A percentile compares a stretch with the other conserved stretches of the same genome.
Evolutionary conservation across 371 early-diverging fungal species (phyloP).

Genomic region (Neoconidiobolus thromboides): DNA sequence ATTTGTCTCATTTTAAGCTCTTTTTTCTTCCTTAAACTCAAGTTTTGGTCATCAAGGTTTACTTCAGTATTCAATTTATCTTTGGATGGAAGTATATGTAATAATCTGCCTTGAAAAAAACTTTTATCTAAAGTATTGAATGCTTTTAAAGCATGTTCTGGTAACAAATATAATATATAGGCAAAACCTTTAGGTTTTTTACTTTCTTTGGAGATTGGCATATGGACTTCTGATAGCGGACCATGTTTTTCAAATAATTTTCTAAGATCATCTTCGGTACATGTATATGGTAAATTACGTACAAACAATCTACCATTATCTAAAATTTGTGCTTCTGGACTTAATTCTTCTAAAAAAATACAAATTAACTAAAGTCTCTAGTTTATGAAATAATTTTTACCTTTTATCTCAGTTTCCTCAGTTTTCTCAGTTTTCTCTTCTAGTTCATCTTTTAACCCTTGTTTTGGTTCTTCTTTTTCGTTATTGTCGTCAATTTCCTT

Average conservation of each 20-base stretch:
- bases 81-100: slow-evolving; percentile 69
- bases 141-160: slow-evolving; percentile 85
- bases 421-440: slow-evolving; percentile 13
- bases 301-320: slow-evolving; percentile 91
- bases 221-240: slow-evolving; percentile 77
- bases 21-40: slow-evolving; percentile 56
- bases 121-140: slow-evolving; percentile 55
- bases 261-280: slow-evolving; percentile 70
- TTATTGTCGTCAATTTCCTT: background rate
- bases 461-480: background rate
- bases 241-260: slow-evolving; percentile 64
- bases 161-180: slow-evolving; percentile 65
- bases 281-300: slow-evolving; percentile 74
- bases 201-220: slow-evolving; percentile 79
- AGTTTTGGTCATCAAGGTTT: slow-evolving; percentile 35
- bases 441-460: background rate
- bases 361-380: too few species aligned
- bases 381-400: slow-evolving; percentile 7
- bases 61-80: slow-evolving; percentile 55
- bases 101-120: slow-evolving; percentile 77
- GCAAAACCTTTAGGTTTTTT: slow-evolving; percentile 88
- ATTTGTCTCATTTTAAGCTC: slow-evolving; percentile 55
- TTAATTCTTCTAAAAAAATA: slow-evolving; percentile 8
- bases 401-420: slow-evolving; percentile 14
- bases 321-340: slow-evolving; percentile 44